Evolutionary conservation across 2,329 filamentous ascomycete genomes (phyloP).

Genomic region (Nemania sp.): DNA sequence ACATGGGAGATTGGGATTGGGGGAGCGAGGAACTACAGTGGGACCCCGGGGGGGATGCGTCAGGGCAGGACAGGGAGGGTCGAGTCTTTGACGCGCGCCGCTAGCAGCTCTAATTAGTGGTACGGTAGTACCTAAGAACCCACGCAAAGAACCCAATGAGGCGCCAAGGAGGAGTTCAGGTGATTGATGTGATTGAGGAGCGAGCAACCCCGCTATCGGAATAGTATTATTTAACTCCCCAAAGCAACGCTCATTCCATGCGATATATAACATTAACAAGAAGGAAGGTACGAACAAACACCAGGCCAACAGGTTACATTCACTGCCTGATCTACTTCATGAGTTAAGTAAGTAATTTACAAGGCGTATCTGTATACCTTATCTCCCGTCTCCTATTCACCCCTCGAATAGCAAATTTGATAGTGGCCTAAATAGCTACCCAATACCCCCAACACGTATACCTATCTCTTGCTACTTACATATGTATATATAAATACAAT

Average conservation of each 20-base stretch:
- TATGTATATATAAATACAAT: too few species aligned
- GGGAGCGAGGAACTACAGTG: conserved; percentile 31
- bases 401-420: too few species aligned
- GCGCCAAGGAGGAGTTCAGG: neutral
- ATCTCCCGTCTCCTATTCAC: too few species aligned
- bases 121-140: neutral
- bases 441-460: too few species aligned
- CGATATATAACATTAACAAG: neutral
- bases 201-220: neutral
- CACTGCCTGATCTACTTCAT: too few species aligned
- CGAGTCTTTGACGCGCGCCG: conserved; percentile 30
- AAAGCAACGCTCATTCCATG: neutral
- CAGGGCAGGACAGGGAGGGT: conserved; percentile 21
- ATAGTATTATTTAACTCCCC: conserved; percentile 4
- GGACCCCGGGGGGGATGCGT: conserved; percentile 17
- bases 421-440: too few species aligned
- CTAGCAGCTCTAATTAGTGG: conserved; percentile 15
- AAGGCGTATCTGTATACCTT: too few species aligned
- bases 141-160: neutral
- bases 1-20: conserved; percentile 35
- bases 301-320: neutral
- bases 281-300: too few species aligned
- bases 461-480: too few species aligned
- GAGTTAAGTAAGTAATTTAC: too few species aligned
- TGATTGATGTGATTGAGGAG: neutral